Evolutionary conservation across 1,284 basidiomycete genomes (phyloP), one percentile per base, ranked within the genome.

Genomic region (Ustilago trichophora): DNA sequence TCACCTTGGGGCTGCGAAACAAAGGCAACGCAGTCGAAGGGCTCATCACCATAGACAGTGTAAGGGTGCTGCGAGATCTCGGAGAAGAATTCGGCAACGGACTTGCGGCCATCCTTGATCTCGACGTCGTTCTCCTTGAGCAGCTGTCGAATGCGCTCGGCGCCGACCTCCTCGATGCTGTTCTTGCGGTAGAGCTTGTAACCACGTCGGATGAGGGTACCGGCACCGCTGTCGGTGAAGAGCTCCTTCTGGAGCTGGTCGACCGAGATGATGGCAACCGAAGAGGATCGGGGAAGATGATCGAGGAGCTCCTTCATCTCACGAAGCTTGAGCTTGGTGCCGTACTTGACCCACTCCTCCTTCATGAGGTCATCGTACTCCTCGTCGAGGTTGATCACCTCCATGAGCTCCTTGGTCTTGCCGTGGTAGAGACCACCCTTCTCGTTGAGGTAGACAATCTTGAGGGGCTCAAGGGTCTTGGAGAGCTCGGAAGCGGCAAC

Each of bases 221-320:
- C 96, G 9, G 96, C 96, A 59, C 96, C 95, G 56, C 88, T 92
- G 82, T 99, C 96, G 46, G 96, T 99, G 85, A 98, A 98, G 42
- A 98, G 89, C 84, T 98, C 96, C 84, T 95, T 94, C 83, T 98
- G 96, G 27, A 99, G 87, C 79, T 89, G 88, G 73, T 92, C 87
- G 52, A 94, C 89, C 44, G 92, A 92, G 84, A 99, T 99, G 84
- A 99, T 94, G 69, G 95, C 95, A 51, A 98, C 95, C 37, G 93
- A 97, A 18, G 95, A 97, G 3, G 96, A 91, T 71, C 96, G 93
- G 26, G 96, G 95, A 58, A 98, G 91, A 84, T 96, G 91, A 83
- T 98, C 96, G 51, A 99, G 88, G 40, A 99, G 88, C 82, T 98
- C 95, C 85, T 99, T 99, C 87, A 98, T 98, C 84, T 98, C 95